phyloP scores from a whole-genome alignment of 192 early-diverging fungal species.

The Backusella macrospora region DNA sequence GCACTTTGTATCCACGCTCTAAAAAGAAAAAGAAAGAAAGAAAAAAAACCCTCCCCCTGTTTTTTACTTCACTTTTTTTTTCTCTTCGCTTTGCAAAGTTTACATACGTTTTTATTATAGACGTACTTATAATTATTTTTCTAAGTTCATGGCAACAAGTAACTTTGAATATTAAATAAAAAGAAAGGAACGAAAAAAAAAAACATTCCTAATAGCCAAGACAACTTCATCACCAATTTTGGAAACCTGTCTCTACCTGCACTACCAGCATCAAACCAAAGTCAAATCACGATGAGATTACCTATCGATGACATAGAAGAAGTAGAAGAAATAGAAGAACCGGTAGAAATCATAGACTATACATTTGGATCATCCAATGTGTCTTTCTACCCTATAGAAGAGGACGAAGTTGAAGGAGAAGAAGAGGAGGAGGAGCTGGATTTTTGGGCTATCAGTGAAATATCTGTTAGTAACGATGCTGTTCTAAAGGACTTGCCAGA shows the following conservation, averaged over 20 bases:
- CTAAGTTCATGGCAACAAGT: constrained; percentile 11
- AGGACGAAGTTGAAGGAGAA: not conserved
- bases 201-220: not conserved
- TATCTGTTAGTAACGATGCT: not conserved
- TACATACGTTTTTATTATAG: too few relatives aligned
- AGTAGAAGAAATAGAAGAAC: not conserved
- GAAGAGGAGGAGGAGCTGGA: too few relatives aligned
- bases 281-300: not conserved
- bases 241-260: not conserved
- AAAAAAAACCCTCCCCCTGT: too few relatives aligned
- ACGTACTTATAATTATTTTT: too few relatives aligned
- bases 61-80: not conserved
- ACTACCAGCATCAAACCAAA: constrained; percentile 6
- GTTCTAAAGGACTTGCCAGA: constrained; percentile 4
- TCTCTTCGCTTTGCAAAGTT: not conserved
- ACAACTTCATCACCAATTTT: not conserved
- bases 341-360: not conserved
- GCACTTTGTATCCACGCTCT: not conserved
- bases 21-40: not conserved
- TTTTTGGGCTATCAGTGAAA: too few relatives aligned
- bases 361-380: not conserved
- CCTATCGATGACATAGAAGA: not conserved
- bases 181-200: too few relatives aligned
- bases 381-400: not conserved
- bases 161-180: not conserved